Base-by-base conservation (phyloP, 202 grass and related monocot species). In the Cymbopogon flexuosus region DNA sequence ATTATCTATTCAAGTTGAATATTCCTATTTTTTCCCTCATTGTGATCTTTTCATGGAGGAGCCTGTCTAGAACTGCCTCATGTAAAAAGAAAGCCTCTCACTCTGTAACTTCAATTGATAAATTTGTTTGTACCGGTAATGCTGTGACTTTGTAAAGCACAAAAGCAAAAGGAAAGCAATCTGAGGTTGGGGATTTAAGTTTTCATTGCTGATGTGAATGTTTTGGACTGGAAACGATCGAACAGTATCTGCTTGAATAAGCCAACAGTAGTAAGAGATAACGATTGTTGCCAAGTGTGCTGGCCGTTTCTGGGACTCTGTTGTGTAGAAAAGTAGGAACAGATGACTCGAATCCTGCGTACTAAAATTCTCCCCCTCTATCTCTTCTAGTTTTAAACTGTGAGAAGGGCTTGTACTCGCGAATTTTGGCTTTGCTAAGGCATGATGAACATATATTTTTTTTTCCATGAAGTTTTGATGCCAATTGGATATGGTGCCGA, bases 81-180 rank as follows among this genome's bases (percentile, higher is more conserved):
- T 57, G n/a, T 57, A 57, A 57, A 57, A 57, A 57, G 52, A 57
- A 57, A 57, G 52, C 0, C 52, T 49, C 46, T 72, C 10, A 36
- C 14, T 47, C 71, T 57, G n/a, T 54, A 54, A 79, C 74, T 61
- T 19, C 68, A 46, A 69, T 61, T 73, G 60, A 79, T 49, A 54
- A 66, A 73, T 79, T 79, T 73, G 6, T 34, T 19, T 78, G 56
- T 59, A 60, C 59, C 23, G 46, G 1, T 72, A 16, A 58, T 72
- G 6, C 23, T 46, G 66, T 73, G 42, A 49, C 15, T 0, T 47
- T 70, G 72, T 70, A 63, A 87, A 70, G 77, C 74, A 57, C 74
- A 34, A 30, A 76, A 76, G 60, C 7, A 66, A 35, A 81, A 31
- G 42, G 29, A 6, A 81, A 81, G 40, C 39, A 52, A 75, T 23